Evolutionary conservation across 768 basidiomycete genomes (phyloP), one percentile per base, ranked within the genome.

Genomic region (Tylopilus intermedius): DNA sequence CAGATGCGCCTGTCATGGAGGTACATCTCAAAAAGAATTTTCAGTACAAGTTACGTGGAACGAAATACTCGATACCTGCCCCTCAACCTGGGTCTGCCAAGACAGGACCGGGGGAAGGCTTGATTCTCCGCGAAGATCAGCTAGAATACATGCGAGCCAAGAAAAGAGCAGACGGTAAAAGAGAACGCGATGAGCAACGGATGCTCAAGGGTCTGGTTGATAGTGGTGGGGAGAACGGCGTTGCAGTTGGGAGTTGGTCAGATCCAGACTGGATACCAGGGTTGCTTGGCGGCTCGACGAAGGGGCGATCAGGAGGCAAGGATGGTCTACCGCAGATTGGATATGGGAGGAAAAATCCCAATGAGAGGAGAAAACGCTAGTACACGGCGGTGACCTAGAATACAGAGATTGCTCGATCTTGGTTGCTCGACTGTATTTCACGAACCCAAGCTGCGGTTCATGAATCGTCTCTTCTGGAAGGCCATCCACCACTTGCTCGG

Each of bases 401-500:
- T 65, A 56, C 54, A 57, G n/a, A 46, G 33, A 42, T 45, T 18
- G 41, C 38, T 56, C 47, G 40, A 47, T 37, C 33, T 39, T 32
- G 32, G 35, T 37, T 14, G 8, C 11, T 48, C 45, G 24, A 24
- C 18, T 33, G 24, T 4, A 37, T 45, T 57, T 72, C 76, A 88
- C 65, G 80, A 79, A 53, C 83, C 85, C 67, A 92, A 69, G 69
- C 89, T 91, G 67, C 90, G 84, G 74, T 91, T 90, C 90, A 93
- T 93, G 81, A 93, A 93, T 24, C 90, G 82, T 66, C 94, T 81
- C 81, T 96, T 97, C 72, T 94, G 93, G 83, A 98, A 99, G 21
- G 90, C 89, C 92, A 97, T 95, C 96, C 96, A 99, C 96, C 96
- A 99, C 71, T 99, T 99, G 78, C 89, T 96, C 5, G 96, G 94